Conservation (phyloP, 2,329 filamentous ascomycete species). For the Phialophora verrucosa region DNA sequence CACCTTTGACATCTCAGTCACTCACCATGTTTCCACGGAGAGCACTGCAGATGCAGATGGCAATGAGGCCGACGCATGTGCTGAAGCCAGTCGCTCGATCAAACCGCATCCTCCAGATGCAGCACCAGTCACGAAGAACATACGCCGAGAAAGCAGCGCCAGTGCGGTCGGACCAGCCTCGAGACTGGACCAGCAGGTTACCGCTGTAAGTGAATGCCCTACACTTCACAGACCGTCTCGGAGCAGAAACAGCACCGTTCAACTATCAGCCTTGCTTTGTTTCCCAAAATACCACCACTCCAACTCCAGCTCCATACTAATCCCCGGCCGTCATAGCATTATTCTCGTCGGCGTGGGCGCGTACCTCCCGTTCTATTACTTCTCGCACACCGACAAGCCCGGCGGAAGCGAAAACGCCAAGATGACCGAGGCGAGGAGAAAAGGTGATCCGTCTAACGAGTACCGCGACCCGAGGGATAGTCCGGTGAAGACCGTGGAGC, state of each 20-base stretch:
- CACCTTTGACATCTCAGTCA: not conserved
- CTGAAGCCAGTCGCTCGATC: not conserved
- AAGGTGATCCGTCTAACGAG: conserved; percentile 21
- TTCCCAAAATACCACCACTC: too few relatives aligned
- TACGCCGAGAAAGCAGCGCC: conserved; percentile 12
- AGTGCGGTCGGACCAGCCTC: not conserved
- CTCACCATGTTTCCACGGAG: not conserved
- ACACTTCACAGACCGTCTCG: not conserved
- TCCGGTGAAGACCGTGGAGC: conserved; percentile 31
- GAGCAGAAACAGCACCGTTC: too few relatives aligned
- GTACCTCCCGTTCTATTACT: conserved; percentile 30
- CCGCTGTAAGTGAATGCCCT: conserved; percentile 17
- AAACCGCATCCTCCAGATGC: not conserved
- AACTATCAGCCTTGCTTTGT: too few relatives aligned
- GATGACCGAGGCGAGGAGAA: conserved; percentile 18
- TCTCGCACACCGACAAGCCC: conserved; percentile 30
- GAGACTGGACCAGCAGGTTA: conserved; percentile 13
- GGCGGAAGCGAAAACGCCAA: conserved; percentile 15
- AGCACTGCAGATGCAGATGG: not conserved
- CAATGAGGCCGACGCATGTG: not conserved
- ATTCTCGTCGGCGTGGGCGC: conserved; percentile 7
- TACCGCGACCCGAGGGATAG: conserved; percentile 31
- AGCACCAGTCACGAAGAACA: conserved; percentile 4
- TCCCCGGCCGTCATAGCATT: not conserved
- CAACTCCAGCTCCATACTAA: not conserved